Conservation (phyloP, 345 rosid species). For the Boechera retrofracta region DNA sequence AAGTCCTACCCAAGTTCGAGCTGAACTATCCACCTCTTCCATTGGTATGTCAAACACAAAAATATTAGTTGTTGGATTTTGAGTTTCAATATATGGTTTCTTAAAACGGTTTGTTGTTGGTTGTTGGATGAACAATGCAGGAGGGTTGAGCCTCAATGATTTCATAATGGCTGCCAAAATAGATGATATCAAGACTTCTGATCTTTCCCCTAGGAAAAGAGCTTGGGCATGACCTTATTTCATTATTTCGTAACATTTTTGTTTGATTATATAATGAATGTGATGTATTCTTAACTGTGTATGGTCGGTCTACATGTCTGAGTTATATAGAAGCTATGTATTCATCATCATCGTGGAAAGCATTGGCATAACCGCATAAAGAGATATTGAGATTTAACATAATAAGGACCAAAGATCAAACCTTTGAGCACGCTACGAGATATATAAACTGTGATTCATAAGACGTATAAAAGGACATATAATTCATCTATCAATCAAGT, state of each 20-base stretch:
- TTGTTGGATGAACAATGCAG: conserved; percentile 49
- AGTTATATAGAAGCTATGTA: background rate
- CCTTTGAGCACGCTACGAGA: too few species aligned
- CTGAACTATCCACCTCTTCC: conserved; percentile 80
- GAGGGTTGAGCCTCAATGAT: conserved; percentile 90
- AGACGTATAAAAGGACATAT: too few species aligned
- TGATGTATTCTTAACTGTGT: background rate
- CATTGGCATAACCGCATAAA: background rate
- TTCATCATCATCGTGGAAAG: conserved; percentile 4
- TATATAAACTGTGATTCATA: too few species aligned
- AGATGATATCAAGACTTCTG: conserved; percentile 82
- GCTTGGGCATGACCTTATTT: conserved; percentile 64
- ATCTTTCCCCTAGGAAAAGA: conserved; percentile 79
- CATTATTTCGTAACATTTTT: conserved; percentile 17
- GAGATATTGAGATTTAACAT: too few species aligned
- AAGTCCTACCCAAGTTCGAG: conserved; percentile 76
- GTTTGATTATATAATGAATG: conserved; percentile 8
- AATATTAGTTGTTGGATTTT: conserved; percentile 37
- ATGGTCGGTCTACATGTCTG: background rate
- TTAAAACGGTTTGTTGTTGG: conserved; percentile 6
- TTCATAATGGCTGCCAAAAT: conserved; percentile 90
- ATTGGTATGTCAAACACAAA: conserved; percentile 53
- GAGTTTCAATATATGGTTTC: conserved; percentile 17
- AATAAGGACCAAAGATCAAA: too few species aligned
- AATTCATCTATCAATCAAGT: too few species aligned